A percentile compares a stretch with the other conserved stretches of the same genome.
These are phyloP conservation scores for Phytopythium vexans DNA, from an alignment of 352 stramenopile genomes.

Conservation along the genomic window DNA sequence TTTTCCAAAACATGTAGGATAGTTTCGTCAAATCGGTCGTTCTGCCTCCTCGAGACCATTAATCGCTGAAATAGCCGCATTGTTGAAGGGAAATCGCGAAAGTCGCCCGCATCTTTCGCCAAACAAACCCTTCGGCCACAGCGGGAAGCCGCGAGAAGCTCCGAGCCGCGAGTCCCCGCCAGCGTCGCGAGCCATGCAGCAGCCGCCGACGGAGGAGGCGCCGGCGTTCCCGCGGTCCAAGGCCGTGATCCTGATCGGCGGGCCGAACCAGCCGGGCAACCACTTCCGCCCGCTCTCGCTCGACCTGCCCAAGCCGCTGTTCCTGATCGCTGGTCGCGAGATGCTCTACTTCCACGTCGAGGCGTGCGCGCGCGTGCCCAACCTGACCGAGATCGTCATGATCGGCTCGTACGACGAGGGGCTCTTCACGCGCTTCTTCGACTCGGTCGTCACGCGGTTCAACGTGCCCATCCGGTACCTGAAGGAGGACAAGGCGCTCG, in stretches of 20 bases:
- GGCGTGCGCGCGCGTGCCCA: conserved; percentile 76
- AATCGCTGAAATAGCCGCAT: too few relatives aligned
- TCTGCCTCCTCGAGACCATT: too few relatives aligned
- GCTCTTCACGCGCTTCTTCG: conserved; percentile 87
- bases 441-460: conserved; percentile 75
- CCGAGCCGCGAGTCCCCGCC: not conserved
- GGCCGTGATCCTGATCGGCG: conserved; percentile 85
- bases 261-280: conserved; percentile 83
- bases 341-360: conserved; percentile 91
- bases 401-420: conserved; percentile 88
- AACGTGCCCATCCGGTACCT: conserved; percentile 87
- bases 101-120: too few relatives aligned
- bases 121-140: not conserved
- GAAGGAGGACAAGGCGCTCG: conserved; percentile 72
- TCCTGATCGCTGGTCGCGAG: conserved; percentile 79
- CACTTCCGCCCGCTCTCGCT: conserved; percentile 86
- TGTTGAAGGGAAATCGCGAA: too few relatives aligned
- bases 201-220: conserved; percentile 26
- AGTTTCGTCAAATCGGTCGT: too few relatives aligned
- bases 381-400: conserved; percentile 86
- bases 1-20: too few relatives aligned
- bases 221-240: conserved; percentile 73
- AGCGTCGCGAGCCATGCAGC: not conserved
- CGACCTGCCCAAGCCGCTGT: conserved; percentile 84
- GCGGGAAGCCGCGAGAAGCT: not conserved